Percentiles rank a stretch among this genome's conserved stretches.
These are phyloP conservation scores for Pistacia atlantica DNA, from an alignment of 345 rosid genomes.

Conservation along the genomic window DNA sequence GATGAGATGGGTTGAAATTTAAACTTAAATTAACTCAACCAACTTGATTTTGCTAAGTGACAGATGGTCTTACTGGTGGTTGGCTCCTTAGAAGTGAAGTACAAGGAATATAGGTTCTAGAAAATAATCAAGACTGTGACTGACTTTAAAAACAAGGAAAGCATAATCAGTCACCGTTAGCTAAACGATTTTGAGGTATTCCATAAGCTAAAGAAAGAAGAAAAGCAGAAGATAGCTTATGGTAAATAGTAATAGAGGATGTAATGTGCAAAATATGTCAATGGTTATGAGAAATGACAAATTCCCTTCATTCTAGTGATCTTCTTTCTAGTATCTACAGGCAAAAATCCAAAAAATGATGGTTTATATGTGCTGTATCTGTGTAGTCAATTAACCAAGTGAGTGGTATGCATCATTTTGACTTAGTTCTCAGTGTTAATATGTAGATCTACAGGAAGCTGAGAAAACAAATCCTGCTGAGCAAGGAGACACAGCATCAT, in stretches of 20 bases:
- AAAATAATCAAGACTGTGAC: constrained; percentile 9
- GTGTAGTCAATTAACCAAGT: too few species aligned
- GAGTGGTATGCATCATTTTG: too few species aligned
- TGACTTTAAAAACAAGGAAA: background rate
- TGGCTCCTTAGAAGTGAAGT: constrained; percentile 19
- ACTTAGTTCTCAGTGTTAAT: too few species aligned
- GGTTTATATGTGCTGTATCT: background rate
- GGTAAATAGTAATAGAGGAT: background rate
- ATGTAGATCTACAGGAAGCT: too few species aligned
- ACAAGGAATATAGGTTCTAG: constrained; percentile 14
- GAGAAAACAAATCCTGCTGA: background rate
- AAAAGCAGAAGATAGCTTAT: background rate
- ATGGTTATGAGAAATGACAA: background rate
- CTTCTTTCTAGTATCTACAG: too few species aligned
- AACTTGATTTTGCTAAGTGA: constrained; percentile 6
- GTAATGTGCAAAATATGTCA: background rate
- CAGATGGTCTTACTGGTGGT: constrained; percentile 1
- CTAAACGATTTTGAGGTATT: background rate
- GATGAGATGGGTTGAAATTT: background rate
- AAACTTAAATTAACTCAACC: constrained; percentile 14
- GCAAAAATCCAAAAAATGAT: too few species aligned
- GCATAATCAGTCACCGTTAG: background rate
- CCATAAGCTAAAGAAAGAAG: background rate
- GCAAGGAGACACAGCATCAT: background rate
- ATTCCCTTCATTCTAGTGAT: background rate